A percentile compares a stretch with the other conserved stretches of the same genome.
Conservation (phyloP, 768 basidiomycete species). For the Leccinum boreale region DNA sequence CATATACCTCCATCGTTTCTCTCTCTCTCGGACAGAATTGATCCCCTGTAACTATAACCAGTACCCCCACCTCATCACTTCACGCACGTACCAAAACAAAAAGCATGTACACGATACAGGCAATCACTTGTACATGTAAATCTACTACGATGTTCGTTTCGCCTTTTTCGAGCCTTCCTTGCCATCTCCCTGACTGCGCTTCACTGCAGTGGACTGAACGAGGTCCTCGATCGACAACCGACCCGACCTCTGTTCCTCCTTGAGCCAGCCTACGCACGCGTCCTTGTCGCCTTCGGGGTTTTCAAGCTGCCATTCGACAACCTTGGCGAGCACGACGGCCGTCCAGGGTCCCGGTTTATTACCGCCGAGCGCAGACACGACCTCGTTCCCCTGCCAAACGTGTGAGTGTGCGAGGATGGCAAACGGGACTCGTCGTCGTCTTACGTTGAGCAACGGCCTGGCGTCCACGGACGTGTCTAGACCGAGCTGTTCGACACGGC, state of each 20-base stretch:
- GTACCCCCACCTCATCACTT: conserved; percentile 3
- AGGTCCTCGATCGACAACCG: conserved; percentile 36
- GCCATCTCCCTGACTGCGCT: conserved; percentile 22
- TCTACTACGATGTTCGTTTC: conserved; percentile 21
- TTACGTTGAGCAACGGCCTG: conserved; percentile 75
- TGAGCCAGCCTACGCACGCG: conserved; percentile 70
- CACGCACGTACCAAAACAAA: neutral
- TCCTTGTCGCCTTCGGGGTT: conserved; percentile 65
- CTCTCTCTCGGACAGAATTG: conserved; percentile 2
- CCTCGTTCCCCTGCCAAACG: conserved; percentile 62
- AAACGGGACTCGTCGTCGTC: conserved; percentile 24
- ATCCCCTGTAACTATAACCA: conserved; percentile 21
- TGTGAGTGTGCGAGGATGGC: neutral
- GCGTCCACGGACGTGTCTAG: conserved; percentile 62
- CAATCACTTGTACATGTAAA: neutral
- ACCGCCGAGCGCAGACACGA: conserved; percentile 50
- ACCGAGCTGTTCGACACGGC: conserved; percentile 56
- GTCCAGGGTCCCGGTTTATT: conserved; percentile 72
- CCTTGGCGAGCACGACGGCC: conserved; percentile 54
- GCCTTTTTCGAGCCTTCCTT: conserved; percentile 28
- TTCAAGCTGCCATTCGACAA: conserved; percentile 85
- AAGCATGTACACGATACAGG: conserved; percentile 1
- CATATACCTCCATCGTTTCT: neutral
- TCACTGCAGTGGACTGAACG: conserved; percentile 17
- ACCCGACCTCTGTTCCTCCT: conserved; percentile 48